A percentile compares a stretch with the other conserved stretches of the same genome.
phyloP scores from a whole-genome alignment of 2,329 filamentous ascomycete species.

The Ophiocordyceps camponoti-rufipedis region DNA sequence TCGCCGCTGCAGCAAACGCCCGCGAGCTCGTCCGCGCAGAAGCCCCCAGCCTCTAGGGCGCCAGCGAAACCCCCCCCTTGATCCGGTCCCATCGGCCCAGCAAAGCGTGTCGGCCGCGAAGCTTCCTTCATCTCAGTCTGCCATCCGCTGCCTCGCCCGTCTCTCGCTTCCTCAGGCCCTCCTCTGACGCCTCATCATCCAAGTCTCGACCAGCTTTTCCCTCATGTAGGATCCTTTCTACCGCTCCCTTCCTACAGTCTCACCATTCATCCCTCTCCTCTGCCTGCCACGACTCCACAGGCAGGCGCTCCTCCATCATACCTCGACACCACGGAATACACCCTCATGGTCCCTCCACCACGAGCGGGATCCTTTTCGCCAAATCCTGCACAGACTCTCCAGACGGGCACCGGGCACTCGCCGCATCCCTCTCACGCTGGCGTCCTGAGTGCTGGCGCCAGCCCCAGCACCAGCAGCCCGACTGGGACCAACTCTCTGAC shows the following conservation, averaged over 20 bases:
- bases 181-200: neutral
- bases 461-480: slow-evolving; percentile 43
- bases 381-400: slow-evolving; percentile 37
- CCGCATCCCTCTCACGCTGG: slow-evolving; percentile 38
- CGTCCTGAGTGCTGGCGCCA: slow-evolving; percentile 39
- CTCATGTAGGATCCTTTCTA: slow-evolving; percentile 17
- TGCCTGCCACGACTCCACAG: slow-evolving; percentile 16
- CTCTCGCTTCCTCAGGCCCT: neutral
- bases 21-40: neutral
- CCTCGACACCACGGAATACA: slow-evolving; percentile 16
- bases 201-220: slow-evolving; percentile 3
- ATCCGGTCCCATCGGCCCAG: slow-evolving; percentile 2
- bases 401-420: slow-evolving; percentile 36
- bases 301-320: slow-evolving; percentile 16
- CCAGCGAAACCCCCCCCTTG: neutral
- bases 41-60: neutral
- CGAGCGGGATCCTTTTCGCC: slow-evolving; percentile 47
- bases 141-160: neutral
- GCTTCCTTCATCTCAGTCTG: neutral
- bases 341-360: slow-evolving; percentile 40
- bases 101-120: neutral
- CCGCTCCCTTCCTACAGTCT: slow-evolving; percentile 9
- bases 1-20: neutral
- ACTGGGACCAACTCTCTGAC: slow-evolving; percentile 51
- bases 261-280: slow-evolving; percentile 7